Evolutionary conservation across 2,329 filamentous ascomycete genomes (phyloP).

Genomic region (Colletotrichum simmondsii): DNA sequence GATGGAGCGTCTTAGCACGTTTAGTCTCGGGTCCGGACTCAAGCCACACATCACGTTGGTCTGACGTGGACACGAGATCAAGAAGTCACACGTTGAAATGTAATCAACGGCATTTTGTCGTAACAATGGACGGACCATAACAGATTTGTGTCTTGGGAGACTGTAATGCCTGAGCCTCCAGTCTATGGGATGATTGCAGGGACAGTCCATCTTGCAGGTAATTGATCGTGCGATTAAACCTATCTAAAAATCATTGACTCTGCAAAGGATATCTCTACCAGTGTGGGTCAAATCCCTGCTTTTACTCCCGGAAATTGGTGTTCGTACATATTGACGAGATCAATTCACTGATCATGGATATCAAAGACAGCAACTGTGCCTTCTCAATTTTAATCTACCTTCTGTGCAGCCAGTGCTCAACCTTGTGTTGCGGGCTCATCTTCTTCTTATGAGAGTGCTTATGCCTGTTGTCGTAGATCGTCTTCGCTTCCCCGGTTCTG

Average conservation of each 20-base stretch:
- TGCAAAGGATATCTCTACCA: no score
- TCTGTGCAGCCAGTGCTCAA: background rate
- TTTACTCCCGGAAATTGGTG: no score
- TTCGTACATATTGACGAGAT: no score
- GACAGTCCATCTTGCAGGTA: no score
- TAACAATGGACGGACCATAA: background rate
- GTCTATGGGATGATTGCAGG: no score
- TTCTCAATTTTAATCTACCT: background rate
- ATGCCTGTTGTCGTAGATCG: constrained; percentile 9
- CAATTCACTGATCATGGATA: no score
- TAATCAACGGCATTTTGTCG: background rate
- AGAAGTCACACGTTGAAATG: background rate
- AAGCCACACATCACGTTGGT: background rate
- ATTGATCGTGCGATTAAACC: no score
- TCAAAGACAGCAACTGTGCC: no score
- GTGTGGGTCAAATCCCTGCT: no score
- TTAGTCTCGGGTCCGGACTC: background rate
- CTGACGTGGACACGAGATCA: background rate
- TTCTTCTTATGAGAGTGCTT: background rate
- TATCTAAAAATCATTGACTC: no score
- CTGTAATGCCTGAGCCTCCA: background rate
- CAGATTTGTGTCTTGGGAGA: background rate
- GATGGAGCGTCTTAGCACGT: background rate
- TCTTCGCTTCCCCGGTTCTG: background rate
- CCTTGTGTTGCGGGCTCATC: background rate